Percentiles rank a stretch among this genome's conserved stretches.
These are phyloP conservation scores for Oryza meridionalis DNA, from an alignment of 176 grass and related monocot genomes.

Conservation along the genomic window DNA sequence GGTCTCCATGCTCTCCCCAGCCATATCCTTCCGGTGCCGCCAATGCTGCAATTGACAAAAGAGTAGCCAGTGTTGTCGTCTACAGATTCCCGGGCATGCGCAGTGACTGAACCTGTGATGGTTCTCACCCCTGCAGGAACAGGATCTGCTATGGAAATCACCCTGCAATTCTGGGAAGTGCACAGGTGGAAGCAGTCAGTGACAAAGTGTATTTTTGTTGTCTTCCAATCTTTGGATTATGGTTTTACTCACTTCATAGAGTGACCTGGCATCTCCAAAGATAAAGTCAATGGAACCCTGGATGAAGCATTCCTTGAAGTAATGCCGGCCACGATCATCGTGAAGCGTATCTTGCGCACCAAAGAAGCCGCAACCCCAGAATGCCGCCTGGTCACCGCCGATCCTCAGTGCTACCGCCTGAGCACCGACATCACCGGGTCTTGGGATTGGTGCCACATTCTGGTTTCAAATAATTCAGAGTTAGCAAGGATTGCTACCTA, in stretches of 20 bases:
- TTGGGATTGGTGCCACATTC: conserved; percentile 88
- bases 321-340: conserved; percentile 75
- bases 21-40: conserved; percentile 70
- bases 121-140: conserved; percentile 59
- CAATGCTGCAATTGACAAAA: conserved; percentile 74
- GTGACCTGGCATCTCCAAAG: conserved; percentile 85
- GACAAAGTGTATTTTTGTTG: background rate
- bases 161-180: conserved; percentile 57
- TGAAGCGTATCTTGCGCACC: conserved; percentile 89
- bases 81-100: conserved; percentile 53
- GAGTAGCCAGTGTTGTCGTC: conserved; percentile 74
- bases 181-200: conserved; percentile 27
- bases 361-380: conserved; percentile 90
- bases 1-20: conserved; percentile 83
- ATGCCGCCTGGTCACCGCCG: conserved; percentile 61
- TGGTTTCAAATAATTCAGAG: conserved; percentile 36
- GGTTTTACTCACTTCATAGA: conserved; percentile 64
- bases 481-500: background rate
- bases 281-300: conserved; percentile 90
- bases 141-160: conserved; percentile 79
- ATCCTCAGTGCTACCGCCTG: conserved; percentile 82
- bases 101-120: conserved; percentile 69
- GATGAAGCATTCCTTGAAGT: conserved; percentile 87
- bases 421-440: conserved; percentile 64
- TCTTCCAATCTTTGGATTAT: background rate